Evolutionary conservation across 2,329 filamentous ascomycete species (phyloP).

Genomic region (Epichloe hybrida): DNA sequence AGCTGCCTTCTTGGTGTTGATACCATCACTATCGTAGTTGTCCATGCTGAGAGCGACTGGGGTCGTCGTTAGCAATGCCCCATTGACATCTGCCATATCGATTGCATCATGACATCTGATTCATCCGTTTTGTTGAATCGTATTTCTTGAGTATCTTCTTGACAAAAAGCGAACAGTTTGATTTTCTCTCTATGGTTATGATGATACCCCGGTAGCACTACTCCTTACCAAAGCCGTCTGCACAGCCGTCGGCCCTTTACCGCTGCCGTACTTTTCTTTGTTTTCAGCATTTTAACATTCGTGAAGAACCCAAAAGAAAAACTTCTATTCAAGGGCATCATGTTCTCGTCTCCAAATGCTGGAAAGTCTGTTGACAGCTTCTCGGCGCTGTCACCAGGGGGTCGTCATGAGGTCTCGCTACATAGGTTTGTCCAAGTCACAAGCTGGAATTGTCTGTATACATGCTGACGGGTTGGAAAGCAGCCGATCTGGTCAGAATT

Average conservation of each 20-base stretch:
- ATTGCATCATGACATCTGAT: background rate
- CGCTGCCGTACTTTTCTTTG: background rate
- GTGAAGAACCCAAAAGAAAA: background rate
- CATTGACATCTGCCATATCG: background rate
- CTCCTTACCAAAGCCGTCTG: slow-evolving; percentile 17
- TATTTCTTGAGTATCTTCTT: background rate
- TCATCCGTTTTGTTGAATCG: background rate
- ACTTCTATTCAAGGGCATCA: slow-evolving; percentile 25
- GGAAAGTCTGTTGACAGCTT: slow-evolving; percentile 55
- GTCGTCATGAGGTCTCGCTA: slow-evolving; percentile 43
- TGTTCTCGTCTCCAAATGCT: slow-evolving; percentile 45
- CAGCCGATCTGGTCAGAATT: slow-evolving; percentile 30
- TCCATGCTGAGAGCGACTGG: background rate
- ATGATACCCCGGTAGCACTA: slow-evolving; percentile 36
- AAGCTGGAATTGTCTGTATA: background rate
- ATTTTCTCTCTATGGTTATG: slow-evolving; percentile 4
- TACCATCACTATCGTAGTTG: slow-evolving; percentile 7
- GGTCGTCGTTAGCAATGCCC: background rate
- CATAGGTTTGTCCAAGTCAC: slow-evolving; percentile 32
- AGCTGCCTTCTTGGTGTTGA: too few species aligned
- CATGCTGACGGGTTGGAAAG: slow-evolving; percentile 15
- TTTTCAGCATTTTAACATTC: background rate
- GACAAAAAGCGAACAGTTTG: background rate
- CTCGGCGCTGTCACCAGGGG: slow-evolving; percentile 37
- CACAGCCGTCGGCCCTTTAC: slow-evolving; percentile 19